Evolutionary conservation across 208 protist genomes (phyloP), one percentile per base, ranked within the genome.

Genomic region (Trypanosoma scelopori): DNA sequence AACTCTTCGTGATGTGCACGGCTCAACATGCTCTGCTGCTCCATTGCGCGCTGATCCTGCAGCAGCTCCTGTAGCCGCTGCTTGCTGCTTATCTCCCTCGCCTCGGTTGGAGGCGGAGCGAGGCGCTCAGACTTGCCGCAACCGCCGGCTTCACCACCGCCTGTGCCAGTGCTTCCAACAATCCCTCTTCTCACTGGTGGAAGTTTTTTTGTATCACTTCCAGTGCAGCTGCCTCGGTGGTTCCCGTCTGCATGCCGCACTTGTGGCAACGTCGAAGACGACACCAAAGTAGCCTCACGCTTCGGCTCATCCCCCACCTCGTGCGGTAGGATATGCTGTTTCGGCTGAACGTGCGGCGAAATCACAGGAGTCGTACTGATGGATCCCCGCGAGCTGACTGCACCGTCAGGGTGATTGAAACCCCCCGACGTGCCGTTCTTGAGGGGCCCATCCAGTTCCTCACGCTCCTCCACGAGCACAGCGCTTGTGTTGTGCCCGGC

Each of bases 31-130:
- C 64, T 82, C 16, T 69, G n/a, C 41, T 83, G 63, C 46, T 85
- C 79, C 60, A 82, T 78, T 51, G 48, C 56, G 49, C 78, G 74
- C 67, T 93, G 87, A 63, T 85, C 78, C 62, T 66, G 30, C 59
- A 93, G 71, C 76, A 93, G 74, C 39, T 85, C 87, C 22, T 72
- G 74, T 58, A 93, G 79, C 12, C 78, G 59, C 35, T 64, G 50
- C 39, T 68, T 67, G 46, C 69, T 57, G 55, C 41, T 46, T 0
- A 27, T 16, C 20, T 41, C 22, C 22, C 27, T 45, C 16, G 50
- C 18, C 5, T 55, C 65, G 11, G 25, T 9, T 9, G 46, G 15
- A 30, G 51, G 28, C 27, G 53, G 0, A 32, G 18, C 1, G 41
- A 52, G 2, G 9, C 15, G 0, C 32, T 32, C 59, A 16, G 28